Evolutionary conservation across 176 grass and related monocot species (phyloP).

Genomic region (Saccharum officinarum): DNA sequence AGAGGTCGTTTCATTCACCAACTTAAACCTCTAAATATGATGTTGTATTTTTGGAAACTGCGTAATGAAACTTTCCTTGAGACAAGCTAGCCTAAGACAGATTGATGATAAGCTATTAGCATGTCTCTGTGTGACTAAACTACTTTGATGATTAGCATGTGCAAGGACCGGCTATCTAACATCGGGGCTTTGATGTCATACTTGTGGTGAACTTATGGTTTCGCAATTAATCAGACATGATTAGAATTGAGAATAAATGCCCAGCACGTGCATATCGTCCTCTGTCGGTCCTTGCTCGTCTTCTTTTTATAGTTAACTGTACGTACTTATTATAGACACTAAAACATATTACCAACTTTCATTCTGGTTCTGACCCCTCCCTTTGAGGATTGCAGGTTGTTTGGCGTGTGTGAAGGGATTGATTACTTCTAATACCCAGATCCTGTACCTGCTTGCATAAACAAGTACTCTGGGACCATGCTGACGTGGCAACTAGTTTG

Average conservation of each 20-base stretch:
- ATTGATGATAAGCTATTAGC: neutral
- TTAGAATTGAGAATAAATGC: constrained; percentile 7
- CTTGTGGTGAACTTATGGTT: neutral
- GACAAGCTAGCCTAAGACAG: neutral
- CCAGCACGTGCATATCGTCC: neutral
- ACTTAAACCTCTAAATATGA: neutral
- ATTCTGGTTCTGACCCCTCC: neutral
- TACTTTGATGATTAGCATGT: neutral
- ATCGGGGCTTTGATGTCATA: neutral
- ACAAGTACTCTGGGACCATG: neutral
- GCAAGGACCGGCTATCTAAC: constrained; percentile 3
- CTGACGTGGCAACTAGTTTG: neutral
- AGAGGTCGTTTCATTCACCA: neutral
- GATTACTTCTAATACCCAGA: neutral
- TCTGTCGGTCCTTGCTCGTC: neutral
- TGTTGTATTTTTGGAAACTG: neutral
- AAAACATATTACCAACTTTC: neutral
- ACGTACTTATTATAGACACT: neutral
- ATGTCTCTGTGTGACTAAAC: neutral
- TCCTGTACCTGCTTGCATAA: neutral
- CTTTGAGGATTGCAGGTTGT: neutral
- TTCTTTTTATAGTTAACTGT: neutral
- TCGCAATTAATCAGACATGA: neutral
- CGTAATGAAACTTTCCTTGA: neutral
- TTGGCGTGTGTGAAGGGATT: neutral